phyloP scores from a whole-genome alignment of 108 stramenopile genomes.

The Phaeodactylum tricornutum region DNA sequence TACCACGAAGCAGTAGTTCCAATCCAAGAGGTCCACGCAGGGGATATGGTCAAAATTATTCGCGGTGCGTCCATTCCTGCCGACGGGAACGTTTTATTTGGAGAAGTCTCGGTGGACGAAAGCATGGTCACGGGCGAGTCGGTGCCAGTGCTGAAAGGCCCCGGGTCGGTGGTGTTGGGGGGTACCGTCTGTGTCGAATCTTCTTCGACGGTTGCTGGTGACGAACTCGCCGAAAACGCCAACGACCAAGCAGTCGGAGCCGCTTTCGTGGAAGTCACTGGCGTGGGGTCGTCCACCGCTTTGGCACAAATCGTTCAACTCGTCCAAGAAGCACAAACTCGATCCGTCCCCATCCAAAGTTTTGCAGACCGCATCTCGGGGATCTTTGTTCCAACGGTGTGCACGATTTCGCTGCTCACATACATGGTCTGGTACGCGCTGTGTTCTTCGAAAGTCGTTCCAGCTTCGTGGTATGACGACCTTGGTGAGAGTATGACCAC shows the following conservation, averaged over 20 bases:
- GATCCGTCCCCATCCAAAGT: conserved; percentile 84
- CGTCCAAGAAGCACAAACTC: conserved; percentile 90
- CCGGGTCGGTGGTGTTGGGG: conserved; percentile 52
- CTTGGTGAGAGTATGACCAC: conserved; percentile 22
- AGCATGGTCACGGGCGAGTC: conserved; percentile 90
- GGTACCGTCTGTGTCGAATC: conserved; percentile 46
- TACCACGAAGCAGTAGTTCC: conserved; percentile 23
- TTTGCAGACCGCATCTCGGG: conserved; percentile 84
- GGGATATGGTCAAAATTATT: conserved; percentile 60
- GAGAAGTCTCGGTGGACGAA: conserved; percentile 81
- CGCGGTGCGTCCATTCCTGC: conserved; percentile 71
- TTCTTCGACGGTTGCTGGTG: too few species aligned
- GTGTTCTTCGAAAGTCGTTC: conserved; percentile 21
- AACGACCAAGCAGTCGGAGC: background rate
- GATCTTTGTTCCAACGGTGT: conserved; percentile 85
- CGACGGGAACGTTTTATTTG: conserved; percentile 67
- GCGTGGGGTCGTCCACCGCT: conserved; percentile 64
- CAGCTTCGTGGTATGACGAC: conserved; percentile 20
- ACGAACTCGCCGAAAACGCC: background rate
- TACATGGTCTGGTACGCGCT: conserved; percentile 59
- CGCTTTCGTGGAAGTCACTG: conserved; percentile 60
- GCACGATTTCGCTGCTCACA: conserved; percentile 49
- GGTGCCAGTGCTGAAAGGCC: conserved; percentile 69
- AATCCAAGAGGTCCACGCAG: conserved; percentile 27
- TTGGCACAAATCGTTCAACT: conserved; percentile 79